These are phyloP conservation scores for Cystobasidium sp. DNA, from an alignment of 1,284 basidiomycete species.

Conservation along the genomic window DNA sequence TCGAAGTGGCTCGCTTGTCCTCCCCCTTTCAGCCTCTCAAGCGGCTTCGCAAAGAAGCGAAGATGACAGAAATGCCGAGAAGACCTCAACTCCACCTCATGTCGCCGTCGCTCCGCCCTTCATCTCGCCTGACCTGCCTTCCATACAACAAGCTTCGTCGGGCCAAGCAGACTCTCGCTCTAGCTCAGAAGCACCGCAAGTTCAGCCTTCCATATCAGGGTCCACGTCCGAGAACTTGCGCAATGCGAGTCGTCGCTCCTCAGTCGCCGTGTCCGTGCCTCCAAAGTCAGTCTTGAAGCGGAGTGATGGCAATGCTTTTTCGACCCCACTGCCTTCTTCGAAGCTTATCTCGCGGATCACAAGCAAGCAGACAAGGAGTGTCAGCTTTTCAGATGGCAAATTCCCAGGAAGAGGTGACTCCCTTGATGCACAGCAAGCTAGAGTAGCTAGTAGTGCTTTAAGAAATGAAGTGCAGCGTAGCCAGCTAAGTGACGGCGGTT, in stretches of 20 bases:
- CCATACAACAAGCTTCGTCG: constrained; percentile 26
- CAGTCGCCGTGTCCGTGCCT: not conserved
- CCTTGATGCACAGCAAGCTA: constrained; percentile 53
- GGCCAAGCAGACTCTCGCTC: constrained; percentile 55
- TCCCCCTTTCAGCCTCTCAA: constrained; percentile 10
- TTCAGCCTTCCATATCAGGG: not conserved
- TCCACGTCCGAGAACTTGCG: not conserved
- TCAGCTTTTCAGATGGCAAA: constrained; percentile 92
- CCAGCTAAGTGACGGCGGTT: not conserved
- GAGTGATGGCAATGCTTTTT: constrained; percentile 23
- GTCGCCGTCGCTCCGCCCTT: constrained; percentile 17
- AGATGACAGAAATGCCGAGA: constrained; percentile 23
- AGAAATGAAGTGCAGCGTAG: constrained; percentile 15
- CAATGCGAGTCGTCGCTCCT: not conserved
- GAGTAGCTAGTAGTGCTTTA: constrained; percentile 27
- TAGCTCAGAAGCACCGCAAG: constrained; percentile 38
- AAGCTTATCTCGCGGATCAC: constrained; percentile 12
- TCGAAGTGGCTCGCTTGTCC: constrained; percentile 37
- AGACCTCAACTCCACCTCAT: constrained; percentile 36
- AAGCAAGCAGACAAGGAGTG: constrained; percentile 69
- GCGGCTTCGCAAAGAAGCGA: not conserved
- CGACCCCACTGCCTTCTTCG: constrained; percentile 34
- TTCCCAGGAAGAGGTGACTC: constrained; percentile 79
- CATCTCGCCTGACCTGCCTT: constrained; percentile 38
- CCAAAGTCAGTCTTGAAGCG: constrained; percentile 30